These are phyloP conservation scores for Macrolepiota fuliginosa DNA, from an alignment of 768 basidiomycete species.

Conservation along the genomic window DNA sequence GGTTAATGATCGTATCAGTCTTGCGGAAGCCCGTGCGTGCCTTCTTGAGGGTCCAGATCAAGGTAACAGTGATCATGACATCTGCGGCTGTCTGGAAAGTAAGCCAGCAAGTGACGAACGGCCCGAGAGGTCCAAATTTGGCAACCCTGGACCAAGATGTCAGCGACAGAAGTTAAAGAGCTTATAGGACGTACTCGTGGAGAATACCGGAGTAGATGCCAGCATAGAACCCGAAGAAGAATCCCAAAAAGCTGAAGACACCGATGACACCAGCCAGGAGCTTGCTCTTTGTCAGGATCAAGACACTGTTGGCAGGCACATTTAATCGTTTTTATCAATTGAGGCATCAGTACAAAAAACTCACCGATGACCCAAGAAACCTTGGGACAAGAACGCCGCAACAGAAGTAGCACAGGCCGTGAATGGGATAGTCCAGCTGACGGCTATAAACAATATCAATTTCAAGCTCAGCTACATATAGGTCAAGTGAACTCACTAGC, in stretches of 20 bases:
- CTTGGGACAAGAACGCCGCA: constrained; percentile 48
- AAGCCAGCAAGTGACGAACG: constrained; percentile 30
- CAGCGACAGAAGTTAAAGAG: neutral
- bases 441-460: constrained; percentile 23
- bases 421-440: constrained; percentile 43
- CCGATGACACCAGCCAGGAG: constrained; percentile 33
- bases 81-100: constrained; percentile 40
- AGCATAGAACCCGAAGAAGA: constrained; percentile 40
- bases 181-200: constrained; percentile 28
- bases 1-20: constrained; percentile 52
- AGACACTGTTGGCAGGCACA: constrained; percentile 24
- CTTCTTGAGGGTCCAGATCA: constrained; percentile 28
- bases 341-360: constrained; percentile 8
- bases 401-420: constrained; percentile 32
- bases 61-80: constrained; percentile 31
- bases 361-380: constrained; percentile 45
- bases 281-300: constrained; percentile 33
- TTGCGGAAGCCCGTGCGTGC: constrained; percentile 48
- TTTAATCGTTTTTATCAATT: neutral
- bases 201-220: constrained; percentile 43
- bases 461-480: neutral
- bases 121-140: constrained; percentile 34
- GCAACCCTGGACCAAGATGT: constrained; percentile 33
- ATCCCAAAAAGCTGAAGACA: constrained; percentile 34
- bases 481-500: constrained; percentile 1